These are phyloP conservation scores for Ceratocystis diversiconidia DNA, from an alignment of 2,329 filamentous ascomycete genomes.

Conservation along the genomic window DNA sequence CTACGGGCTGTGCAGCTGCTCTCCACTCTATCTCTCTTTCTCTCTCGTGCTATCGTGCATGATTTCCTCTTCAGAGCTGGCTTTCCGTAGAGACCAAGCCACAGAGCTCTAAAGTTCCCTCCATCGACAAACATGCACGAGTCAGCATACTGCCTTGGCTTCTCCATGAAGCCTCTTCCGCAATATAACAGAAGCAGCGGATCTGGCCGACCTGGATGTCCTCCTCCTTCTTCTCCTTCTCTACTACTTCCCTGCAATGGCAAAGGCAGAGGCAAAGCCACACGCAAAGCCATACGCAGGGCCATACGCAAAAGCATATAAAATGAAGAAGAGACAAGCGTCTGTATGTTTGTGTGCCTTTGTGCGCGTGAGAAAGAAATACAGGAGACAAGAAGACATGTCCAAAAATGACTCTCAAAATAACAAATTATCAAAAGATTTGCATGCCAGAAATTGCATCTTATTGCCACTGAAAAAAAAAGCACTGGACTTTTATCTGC, in stretches of 20 bases:
- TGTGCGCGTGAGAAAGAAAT: not conserved
- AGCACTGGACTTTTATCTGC: not conserved
- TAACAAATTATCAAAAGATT: not conserved
- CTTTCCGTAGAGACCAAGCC: not conserved
- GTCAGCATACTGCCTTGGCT: slow-evolving; percentile 3
- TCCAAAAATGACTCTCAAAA: not conserved
- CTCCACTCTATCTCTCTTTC: not conserved
- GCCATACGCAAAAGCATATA: too few species aligned
- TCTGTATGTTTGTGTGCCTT: not conserved
- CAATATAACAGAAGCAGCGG: not conserved
- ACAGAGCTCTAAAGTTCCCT: slow-evolving; percentile 9
- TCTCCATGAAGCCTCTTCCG: not conserved
- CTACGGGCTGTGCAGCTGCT: slow-evolving; percentile 4
- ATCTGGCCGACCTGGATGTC: not conserved
- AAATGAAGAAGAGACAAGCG: too few species aligned
- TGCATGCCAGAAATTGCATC: not conserved
- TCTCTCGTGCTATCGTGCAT: not conserved
- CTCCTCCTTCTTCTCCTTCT: not conserved
- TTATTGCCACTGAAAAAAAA: not conserved
- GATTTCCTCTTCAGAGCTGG: not conserved
- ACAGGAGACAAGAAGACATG: not conserved
- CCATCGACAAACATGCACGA: slow-evolving; percentile 5
- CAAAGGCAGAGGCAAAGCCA: too few species aligned
- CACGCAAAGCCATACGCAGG: too few species aligned
- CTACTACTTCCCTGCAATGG: too few species aligned